Evolutionary conservation across 164 flowering plant species (phyloP).

Genomic region (Vitis rupestris): DNA sequence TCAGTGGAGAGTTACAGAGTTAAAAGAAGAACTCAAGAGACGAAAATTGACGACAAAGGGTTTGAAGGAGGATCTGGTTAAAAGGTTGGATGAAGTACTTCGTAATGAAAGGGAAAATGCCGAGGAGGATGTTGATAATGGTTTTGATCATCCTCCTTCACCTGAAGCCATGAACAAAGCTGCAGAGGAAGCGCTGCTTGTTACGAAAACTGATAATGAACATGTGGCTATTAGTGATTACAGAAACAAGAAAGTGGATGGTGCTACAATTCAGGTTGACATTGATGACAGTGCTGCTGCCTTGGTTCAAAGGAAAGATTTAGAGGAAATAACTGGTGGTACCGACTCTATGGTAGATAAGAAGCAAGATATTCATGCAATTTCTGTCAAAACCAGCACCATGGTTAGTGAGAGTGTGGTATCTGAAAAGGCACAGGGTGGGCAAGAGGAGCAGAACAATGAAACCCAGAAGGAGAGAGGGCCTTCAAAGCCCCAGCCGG

Average conservation of each 20-base stretch:
- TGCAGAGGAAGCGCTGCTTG: conserved; percentile 15
- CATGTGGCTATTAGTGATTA: conserved; percentile 6
- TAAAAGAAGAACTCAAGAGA: conserved; percentile 86
- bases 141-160: conserved; percentile 19
- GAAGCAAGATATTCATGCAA: conserved; percentile 15
- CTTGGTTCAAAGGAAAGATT: conserved; percentile 15
- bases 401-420: conserved; percentile 24
- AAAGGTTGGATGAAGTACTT: conserved; percentile 67
- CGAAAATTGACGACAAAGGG: conserved; percentile 69
- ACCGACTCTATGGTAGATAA: conserved; percentile 16
- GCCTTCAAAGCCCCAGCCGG: conserved; percentile 25
- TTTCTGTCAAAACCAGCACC: conserved; percentile 25
- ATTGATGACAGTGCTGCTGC: conserved; percentile 17
- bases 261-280: conserved; percentile 22
- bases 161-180: conserved; percentile 11
- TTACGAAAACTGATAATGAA: conserved; percentile 15
- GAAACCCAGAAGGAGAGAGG: conserved; percentile 32
- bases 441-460: conserved; percentile 22
- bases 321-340: conserved; percentile 17
- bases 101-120: conserved; percentile 48
- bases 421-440: conserved; percentile 24
- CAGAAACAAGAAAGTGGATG: conserved; percentile 22
- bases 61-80: conserved; percentile 79
- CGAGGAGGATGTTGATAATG: conserved; percentile 25
- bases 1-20: conserved; percentile 89